Evolutionary conservation across 768 basidiomycete genomes (phyloP).

Genomic region (Neoboletus magnificus): DNA sequence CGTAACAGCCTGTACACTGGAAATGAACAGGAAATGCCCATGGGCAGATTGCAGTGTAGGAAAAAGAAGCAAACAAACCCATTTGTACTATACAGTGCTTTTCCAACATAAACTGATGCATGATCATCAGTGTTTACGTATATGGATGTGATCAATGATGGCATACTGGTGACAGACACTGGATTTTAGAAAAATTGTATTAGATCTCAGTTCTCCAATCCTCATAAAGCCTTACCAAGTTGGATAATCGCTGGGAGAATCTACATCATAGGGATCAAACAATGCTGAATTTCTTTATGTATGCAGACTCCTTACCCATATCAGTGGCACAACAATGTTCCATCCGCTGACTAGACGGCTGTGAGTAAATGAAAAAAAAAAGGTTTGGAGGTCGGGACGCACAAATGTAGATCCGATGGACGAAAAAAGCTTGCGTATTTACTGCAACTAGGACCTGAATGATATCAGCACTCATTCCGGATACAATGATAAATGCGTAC

Average conservation of each 20-base stretch:
- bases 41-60: not conserved
- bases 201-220: not conserved
- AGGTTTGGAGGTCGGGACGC: not conserved
- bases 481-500: not conserved
- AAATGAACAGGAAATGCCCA: not conserved
- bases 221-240: conserved; percentile 4
- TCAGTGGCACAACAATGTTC: not conserved
- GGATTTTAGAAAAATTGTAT: not conserved
- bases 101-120: not conserved
- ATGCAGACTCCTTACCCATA: conserved; percentile 9
- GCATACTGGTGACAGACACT: not conserved
- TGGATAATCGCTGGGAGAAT: not conserved
- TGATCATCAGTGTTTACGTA: not conserved
- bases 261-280: not conserved
- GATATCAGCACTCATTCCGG: not conserved
- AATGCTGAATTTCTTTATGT: not conserved
- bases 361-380: not conserved
- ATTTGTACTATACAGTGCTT: not conserved
- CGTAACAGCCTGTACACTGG: not conserved
- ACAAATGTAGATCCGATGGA: conserved; percentile 14
- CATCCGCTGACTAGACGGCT: conserved; percentile 2
- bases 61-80: not conserved
- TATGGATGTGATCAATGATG: not conserved
- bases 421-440: conserved; percentile 9
- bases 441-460: conserved; percentile 1